Base-by-base conservation (phyloP, 305 asterid genomes). In the Solanum hybrid region DNA sequence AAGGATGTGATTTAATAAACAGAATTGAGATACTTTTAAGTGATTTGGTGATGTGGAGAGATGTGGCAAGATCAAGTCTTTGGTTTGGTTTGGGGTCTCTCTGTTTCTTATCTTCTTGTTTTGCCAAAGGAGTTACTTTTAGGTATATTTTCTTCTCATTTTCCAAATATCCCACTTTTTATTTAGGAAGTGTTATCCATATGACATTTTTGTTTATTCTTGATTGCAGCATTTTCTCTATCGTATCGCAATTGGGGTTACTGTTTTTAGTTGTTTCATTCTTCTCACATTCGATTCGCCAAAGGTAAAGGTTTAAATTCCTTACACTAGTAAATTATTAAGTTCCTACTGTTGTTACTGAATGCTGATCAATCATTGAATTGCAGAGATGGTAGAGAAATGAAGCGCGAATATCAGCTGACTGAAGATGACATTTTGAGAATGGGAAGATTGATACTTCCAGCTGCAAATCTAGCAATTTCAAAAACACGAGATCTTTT, bases 71-170 rank as follows among this genome's bases (percentile, higher is more conserved):
- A 90, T 96, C 99, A 72, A 97, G 98, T 94, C 97, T 96, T 86
- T 97, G 99, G 99, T 97, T 97, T 77, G 99, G 99, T 37, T 93
- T 97, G 38, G 98, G 99, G 13, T 93, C 97, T 17, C 93, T 96
- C 45, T 95, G 97, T 90, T 94, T 95, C 90, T 90, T 95, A 90
- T 96, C 98, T 87, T 96, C 99, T 88, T 95, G 97, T 89, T 97
- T 95, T 89, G 90, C 98, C 7, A 93, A 78, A 89, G 97, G 98
- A 11, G 91, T 95, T 78, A 91, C 90, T 79, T 95, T 95, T 88
- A 96, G 99, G 99, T 97, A 91, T 89, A 91, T 76, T 45, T 51
- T 17, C 42, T 78, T 81, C 78, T 87, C 32, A 4, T 82, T 17
- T 15, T 26, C 38, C 15, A 15, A 56, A 9, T 87, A 69, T 64